Conservation (phyloP, 352 stramenopile genomes). For the Phytophthora capsici region DNA sequence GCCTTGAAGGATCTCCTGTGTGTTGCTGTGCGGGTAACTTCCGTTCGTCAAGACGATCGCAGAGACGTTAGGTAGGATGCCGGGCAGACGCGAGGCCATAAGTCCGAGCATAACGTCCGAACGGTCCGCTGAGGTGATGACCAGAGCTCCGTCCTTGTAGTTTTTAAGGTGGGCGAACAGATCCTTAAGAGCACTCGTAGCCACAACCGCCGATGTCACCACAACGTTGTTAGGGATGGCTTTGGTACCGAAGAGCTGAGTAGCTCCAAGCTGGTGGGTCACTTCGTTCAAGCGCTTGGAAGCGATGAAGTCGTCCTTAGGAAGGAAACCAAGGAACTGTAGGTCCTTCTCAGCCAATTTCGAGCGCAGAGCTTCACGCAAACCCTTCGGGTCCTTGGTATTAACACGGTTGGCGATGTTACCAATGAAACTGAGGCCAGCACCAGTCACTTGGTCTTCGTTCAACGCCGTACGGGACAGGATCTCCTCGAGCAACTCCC, state of each 20-base stretch:
- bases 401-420: constrained; percentile 79
- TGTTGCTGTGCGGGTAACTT: constrained; percentile 77
- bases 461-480: constrained; percentile 58
- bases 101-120: constrained; percentile 77
- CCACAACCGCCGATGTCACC: constrained; percentile 70
- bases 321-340: constrained; percentile 72
- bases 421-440: constrained; percentile 70
- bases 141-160: constrained; percentile 73
- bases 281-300: constrained; percentile 85
- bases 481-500: constrained; percentile 56
- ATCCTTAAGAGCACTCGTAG: constrained; percentile 75
- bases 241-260: constrained; percentile 64
- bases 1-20: constrained; percentile 71
- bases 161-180: constrained; percentile 81
- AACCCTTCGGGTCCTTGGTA: constrained; percentile 38
- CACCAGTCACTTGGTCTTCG: constrained; percentile 65
- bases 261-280: constrained; percentile 65
- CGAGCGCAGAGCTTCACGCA: constrained; percentile 41
- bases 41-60: constrained; percentile 82
- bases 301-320: constrained; percentile 69
- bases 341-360: constrained; percentile 50
- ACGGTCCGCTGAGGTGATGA: constrained; percentile 82
- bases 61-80: constrained; percentile 69
- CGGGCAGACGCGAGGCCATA: constrained; percentile 69
- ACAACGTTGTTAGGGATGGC: constrained; percentile 75